Evolutionary conservation across 148 eudicot genomes (phyloP).

Genomic region (Chenopodium album): DNA sequence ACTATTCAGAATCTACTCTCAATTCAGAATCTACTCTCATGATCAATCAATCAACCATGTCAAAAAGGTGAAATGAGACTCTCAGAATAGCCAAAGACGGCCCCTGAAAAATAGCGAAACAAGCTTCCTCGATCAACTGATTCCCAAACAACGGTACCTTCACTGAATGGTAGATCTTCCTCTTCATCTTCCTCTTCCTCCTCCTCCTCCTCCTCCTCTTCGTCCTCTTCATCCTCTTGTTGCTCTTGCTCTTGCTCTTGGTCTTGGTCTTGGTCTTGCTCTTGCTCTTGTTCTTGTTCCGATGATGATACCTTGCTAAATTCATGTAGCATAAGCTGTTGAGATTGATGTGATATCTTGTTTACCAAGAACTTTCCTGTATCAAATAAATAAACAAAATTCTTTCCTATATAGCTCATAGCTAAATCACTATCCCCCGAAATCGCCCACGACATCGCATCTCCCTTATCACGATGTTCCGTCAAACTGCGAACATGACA

Average conservation of each 20-base stretch:
- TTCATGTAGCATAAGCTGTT: slow-evolving; percentile 7
- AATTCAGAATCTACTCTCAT: neutral
- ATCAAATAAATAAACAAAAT: neutral
- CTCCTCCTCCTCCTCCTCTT: too few species aligned
- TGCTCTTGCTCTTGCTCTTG: too few species aligned
- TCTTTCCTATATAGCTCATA: too few species aligned
- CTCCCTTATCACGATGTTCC: too few species aligned
- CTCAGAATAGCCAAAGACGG: slow-evolving; percentile 15
- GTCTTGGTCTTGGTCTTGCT: too few species aligned
- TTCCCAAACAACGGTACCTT: neutral
- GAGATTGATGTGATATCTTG: neutral
- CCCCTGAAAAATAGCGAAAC: neutral
- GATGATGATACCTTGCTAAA: neutral
- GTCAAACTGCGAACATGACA: too few species aligned
- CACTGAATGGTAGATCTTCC: neutral
- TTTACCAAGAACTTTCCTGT: slow-evolving; percentile 14
- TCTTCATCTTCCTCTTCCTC: neutral
- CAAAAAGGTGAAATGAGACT: slow-evolving; percentile 24
- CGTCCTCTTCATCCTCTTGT: too few species aligned
- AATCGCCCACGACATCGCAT: too few species aligned
- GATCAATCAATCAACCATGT: too few species aligned
- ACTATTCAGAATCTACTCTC: neutral
- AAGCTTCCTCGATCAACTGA: neutral
- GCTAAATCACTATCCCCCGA: too few species aligned
- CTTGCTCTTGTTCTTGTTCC: too few species aligned